Evolutionary conservation across 2,329 filamentous ascomycete genomes (phyloP).

Genomic region (Gaeumannomyces tritici): DNA sequence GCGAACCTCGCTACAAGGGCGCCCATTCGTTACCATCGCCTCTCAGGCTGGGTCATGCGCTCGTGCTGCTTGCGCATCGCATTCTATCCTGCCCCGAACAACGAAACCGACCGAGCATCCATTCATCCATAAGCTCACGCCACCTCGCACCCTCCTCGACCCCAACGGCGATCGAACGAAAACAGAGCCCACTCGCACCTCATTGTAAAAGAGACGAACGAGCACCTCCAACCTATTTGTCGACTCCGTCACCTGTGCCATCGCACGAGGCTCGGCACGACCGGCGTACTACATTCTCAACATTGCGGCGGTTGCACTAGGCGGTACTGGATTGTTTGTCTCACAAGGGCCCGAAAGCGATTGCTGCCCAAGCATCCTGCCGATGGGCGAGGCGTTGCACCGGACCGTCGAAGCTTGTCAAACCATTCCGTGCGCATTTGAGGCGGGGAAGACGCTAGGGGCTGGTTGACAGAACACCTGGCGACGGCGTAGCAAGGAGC

Average conservation of each 20-base stretch:
- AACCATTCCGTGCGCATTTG: not conserved
- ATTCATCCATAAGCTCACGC: not conserved
- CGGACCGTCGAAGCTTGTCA: not conserved
- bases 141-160: not conserved
- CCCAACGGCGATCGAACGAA: not conserved
- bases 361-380: not conserved
- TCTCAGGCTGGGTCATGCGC: not conserved
- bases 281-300: not conserved
- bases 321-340: not conserved
- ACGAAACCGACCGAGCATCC: not conserved
- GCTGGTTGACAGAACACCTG: not conserved
- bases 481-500: constrained; percentile 10
- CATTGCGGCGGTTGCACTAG: not conserved
- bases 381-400: not conserved
- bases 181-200: not conserved
- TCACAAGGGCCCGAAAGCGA: not conserved
- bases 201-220: not conserved
- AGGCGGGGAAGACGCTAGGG: not conserved
- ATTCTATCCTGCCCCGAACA: not conserved
- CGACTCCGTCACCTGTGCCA: not conserved
- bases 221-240: not conserved
- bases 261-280: not conserved
- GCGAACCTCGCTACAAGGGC: not conserved
- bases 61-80: not conserved
- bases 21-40: not conserved